These are phyloP conservation scores for Fusarium praegraminearum DNA, from an alignment of 2,329 filamentous ascomycete species.

Conservation along the genomic window DNA sequence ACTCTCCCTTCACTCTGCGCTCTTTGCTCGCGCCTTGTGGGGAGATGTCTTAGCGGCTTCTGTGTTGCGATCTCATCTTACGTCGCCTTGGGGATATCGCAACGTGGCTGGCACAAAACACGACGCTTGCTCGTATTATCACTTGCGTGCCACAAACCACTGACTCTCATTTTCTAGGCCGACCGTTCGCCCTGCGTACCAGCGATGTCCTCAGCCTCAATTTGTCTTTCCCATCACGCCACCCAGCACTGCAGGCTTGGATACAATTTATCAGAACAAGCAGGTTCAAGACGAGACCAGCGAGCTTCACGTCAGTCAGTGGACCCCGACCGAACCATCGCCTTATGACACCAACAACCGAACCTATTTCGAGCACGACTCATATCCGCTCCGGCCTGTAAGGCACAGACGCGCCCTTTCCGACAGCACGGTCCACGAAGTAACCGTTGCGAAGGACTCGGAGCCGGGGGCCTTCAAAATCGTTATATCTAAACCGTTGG, in stretches of 20 bases:
- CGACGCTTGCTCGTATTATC: constrained; percentile 26
- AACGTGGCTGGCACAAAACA: constrained; percentile 28
- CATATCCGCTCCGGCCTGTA: constrained; percentile 43
- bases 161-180: constrained; percentile 59
- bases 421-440: constrained; percentile 80
- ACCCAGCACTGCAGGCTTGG: constrained; percentile 68
- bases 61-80: constrained; percentile 26
- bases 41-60: constrained; percentile 26
- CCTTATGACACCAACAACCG: constrained; percentile 52
- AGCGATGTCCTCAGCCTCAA: constrained; percentile 70
- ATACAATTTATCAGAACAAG: constrained; percentile 55
- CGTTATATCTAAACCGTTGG: constrained; percentile 78
- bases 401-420: constrained; percentile 75
- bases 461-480: constrained; percentile 81
- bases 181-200: constrained; percentile 70
- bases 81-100: constrained; percentile 24
- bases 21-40: constrained; percentile 32
- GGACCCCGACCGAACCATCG: constrained; percentile 58
- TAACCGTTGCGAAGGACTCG: constrained; percentile 62
- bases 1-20: constrained; percentile 31
- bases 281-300: constrained; percentile 42
- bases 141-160: constrained; percentile 35
- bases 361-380: constrained; percentile 48
- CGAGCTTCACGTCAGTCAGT: constrained; percentile 53
- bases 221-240: constrained; percentile 72